Conservation (phyloP, 2,329 filamentous ascomycete species). For the Pseudodiploospora longispora region DNA sequence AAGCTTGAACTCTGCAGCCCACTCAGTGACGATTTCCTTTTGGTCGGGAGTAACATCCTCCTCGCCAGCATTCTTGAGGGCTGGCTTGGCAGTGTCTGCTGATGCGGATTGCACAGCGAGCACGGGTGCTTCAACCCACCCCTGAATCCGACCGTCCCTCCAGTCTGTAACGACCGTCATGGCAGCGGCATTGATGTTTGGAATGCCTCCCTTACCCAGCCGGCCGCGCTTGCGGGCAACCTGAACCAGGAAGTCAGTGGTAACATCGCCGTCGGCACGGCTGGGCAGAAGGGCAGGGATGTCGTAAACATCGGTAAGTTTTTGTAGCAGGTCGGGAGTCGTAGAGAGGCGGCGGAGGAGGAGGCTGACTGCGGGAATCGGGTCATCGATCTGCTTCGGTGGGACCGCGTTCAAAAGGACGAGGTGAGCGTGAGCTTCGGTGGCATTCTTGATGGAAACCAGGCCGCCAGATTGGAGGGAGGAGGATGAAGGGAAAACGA, state of each 20-base stretch:
- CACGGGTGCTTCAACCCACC: constrained; percentile 74
- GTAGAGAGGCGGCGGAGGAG: constrained; percentile 73
- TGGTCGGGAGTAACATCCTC: constrained; percentile 52
- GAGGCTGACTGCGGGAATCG: constrained; percentile 75
- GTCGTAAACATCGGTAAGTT: constrained; percentile 76
- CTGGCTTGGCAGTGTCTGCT: constrained; percentile 17
- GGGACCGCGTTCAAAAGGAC: constrained; percentile 87
- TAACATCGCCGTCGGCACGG: constrained; percentile 62
- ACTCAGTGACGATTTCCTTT: constrained; percentile 83
- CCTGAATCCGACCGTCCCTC: constrained; percentile 90
- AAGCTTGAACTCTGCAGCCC: constrained; percentile 91
- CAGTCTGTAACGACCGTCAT: constrained; percentile 95
- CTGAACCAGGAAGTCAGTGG: constrained; percentile 87
- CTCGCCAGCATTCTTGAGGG: constrained; percentile 31
- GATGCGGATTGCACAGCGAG: constrained; percentile 42
- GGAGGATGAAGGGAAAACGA: constrained; percentile 73
- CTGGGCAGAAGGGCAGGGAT: constrained; percentile 67
- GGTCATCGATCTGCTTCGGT: constrained; percentile 89
- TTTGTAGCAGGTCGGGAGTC: constrained; percentile 65
- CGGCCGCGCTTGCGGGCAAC: constrained; percentile 89
- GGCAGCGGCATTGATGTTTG: constrained; percentile 79
- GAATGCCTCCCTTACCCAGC: constrained; percentile 80
- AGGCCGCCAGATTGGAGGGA: constrained; percentile 30
- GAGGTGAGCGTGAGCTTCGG: constrained; percentile 73
- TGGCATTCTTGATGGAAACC: constrained; percentile 48